phyloP scores from a whole-genome alignment of 306 rosid species.

The Myrica gale region DNA sequence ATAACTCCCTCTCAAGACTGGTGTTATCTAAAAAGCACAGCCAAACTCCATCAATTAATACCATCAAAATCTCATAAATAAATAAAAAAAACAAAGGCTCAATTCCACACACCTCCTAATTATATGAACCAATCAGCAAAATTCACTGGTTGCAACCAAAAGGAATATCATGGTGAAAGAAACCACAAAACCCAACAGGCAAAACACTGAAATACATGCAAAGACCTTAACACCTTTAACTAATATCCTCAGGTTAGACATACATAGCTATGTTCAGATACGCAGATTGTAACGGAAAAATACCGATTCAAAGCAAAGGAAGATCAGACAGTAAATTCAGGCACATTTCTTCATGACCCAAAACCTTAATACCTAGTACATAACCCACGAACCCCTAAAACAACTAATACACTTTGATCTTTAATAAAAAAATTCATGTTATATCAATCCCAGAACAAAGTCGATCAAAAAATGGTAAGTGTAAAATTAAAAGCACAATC shows the following conservation, averaged over 20 bases:
- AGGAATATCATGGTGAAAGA: neutral
- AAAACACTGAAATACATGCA: neutral
- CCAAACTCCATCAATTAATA: constrained; percentile 44
- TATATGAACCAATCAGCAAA: constrained; percentile 2
- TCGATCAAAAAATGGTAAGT: neutral
- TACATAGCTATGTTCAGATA: neutral
- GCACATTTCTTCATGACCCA: constrained; percentile 5
- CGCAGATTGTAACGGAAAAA: neutral
- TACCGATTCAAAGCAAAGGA: neutral
- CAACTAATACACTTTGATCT: constrained; percentile 32
- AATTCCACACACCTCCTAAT: constrained; percentile 9
- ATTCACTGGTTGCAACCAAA: constrained; percentile 14
- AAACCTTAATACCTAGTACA: constrained; percentile 26
- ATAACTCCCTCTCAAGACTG: constrained; percentile 52
- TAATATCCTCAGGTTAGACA: neutral
- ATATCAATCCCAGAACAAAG: constrained; percentile 6
- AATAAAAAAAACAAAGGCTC: constrained; percentile 3
- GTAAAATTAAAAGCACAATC: neutral
- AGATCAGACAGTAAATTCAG: neutral
- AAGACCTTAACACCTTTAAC: neutral
- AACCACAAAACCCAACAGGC: neutral
- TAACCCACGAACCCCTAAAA: constrained; percentile 38
- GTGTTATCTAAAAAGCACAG: constrained; percentile 46
- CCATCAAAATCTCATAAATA: constrained; percentile 23
- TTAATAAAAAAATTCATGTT: constrained; percentile 17